A percentile compares a stretch with the other conserved stretches of the same genome.
These are phyloP conservation scores for Echinochloa phyllopogon DNA, from an alignment of 176 grass and related monocot species.

Conservation along the genomic window DNA sequence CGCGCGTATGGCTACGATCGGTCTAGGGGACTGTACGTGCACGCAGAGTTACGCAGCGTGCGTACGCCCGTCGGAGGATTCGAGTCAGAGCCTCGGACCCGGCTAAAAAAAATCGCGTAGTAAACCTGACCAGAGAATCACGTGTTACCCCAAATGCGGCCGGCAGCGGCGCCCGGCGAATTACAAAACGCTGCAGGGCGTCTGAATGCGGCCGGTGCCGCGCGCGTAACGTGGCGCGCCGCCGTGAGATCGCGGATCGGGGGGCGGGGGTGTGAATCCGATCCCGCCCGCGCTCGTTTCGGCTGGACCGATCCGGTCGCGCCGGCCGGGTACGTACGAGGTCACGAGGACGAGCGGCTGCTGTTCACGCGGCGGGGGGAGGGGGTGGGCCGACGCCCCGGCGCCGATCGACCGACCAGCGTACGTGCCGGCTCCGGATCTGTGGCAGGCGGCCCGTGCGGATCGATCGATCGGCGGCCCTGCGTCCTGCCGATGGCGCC, in stretches of 20 bases:
- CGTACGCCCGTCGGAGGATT: not conserved
- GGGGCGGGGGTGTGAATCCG: not conserved
- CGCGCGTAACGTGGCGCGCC: not conserved
- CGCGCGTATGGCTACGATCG: not conserved
- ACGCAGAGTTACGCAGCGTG: not conserved
- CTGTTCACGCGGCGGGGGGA: not conserved
- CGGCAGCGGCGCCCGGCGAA: not conserved
- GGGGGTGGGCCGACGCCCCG: not conserved
- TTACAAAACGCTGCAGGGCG: not conserved
- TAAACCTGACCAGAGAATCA: not conserved
- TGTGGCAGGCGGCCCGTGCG: constrained; percentile 14
- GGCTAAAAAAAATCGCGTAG: not conserved
- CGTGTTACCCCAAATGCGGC: not conserved
- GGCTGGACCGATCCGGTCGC: not conserved
- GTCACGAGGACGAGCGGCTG: not conserved
- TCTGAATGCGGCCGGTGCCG: constrained; percentile 27
- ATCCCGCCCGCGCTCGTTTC: not conserved
- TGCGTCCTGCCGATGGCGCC: not conserved
- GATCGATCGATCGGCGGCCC: not conserved
- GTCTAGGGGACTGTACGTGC: not conserved
- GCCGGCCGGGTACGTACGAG: not conserved
- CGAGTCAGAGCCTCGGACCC: not conserved
- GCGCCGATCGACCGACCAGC: constrained; percentile 22
- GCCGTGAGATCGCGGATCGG: not conserved
- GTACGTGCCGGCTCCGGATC: constrained; percentile 40